Conservation (phyloP, 2,329 filamentous ascomycete genomes). For the Nemania serpens region DNA sequence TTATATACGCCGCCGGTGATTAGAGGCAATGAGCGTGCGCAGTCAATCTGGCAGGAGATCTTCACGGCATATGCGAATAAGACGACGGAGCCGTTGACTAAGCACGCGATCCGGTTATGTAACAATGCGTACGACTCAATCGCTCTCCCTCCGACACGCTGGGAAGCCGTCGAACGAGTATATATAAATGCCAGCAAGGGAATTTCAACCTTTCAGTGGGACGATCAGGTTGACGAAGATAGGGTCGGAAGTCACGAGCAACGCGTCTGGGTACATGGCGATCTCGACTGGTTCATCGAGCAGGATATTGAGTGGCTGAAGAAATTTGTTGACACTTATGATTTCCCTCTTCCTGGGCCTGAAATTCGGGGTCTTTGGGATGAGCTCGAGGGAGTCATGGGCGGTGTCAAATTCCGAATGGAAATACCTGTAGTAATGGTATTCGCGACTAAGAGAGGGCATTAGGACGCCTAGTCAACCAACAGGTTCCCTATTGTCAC, state of each 20-base stretch:
- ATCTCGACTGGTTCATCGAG: constrained; percentile 26
- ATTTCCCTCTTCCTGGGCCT: constrained; percentile 19
- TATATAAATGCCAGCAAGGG: constrained; percentile 29
- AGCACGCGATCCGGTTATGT: constrained; percentile 6
- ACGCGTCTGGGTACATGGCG: constrained; percentile 26
- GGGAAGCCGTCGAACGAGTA: constrained; percentile 27
- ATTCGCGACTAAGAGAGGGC: constrained; percentile 23
- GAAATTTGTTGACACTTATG: constrained; percentile 25
- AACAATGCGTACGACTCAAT: constrained; percentile 26
- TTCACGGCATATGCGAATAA: not conserved
- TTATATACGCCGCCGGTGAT: constrained; percentile 30
- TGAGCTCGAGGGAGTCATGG: constrained; percentile 21
- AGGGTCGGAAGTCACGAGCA: constrained; percentile 24
- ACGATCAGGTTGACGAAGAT: constrained; percentile 8
- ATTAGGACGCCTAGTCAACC: not conserved
- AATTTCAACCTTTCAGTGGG: constrained; percentile 13
- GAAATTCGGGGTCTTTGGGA: constrained; percentile 28
- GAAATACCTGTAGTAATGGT: constrained; percentile 30
- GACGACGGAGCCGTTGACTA: not conserved
- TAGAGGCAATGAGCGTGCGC: constrained; percentile 16
- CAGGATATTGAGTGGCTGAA: constrained; percentile 30
- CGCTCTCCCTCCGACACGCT: constrained; percentile 24
- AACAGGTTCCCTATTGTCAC: too few relatives aligned
- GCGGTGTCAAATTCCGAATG: constrained; percentile 18
- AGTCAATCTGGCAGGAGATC: constrained; percentile 16